Conservation (phyloP, 495 filamentous ascomycete species). For the Penicillium egyptiacum region DNA sequence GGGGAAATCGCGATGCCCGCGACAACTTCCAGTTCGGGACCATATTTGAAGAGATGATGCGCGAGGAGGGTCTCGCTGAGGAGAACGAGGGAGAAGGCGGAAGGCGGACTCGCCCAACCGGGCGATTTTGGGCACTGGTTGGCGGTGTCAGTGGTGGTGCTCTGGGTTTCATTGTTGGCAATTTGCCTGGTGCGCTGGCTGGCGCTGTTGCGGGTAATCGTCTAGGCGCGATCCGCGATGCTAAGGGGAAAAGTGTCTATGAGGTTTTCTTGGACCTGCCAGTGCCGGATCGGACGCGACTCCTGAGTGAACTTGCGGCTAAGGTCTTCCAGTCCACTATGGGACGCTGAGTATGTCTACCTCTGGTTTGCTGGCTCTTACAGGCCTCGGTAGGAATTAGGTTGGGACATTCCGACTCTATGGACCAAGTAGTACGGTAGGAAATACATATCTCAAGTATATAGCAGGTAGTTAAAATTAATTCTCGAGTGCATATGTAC, state of each 20-base stretch:
- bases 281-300: conserved; percentile 70
- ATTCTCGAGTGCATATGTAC: background rate
- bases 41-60: conserved; percentile 97
- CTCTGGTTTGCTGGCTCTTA: conserved; percentile 2
- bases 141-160: conserved; percentile 86
- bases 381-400: background rate
- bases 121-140: conserved; percentile 81
- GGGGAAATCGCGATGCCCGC: conserved; percentile 52
- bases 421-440: background rate
- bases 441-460: background rate
- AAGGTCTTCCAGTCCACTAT: conserved; percentile 61
- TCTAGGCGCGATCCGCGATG: conserved; percentile 82
- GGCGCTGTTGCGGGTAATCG: conserved; percentile 92
- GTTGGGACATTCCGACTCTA: background rate
- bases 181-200: conserved; percentile 83
- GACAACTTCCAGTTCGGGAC: conserved; percentile 77
- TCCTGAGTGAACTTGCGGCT: conserved; percentile 73
- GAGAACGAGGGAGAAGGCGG: conserved; percentile 37
- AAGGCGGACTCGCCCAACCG: conserved; percentile 50
- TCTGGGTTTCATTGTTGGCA: conserved; percentile 92
- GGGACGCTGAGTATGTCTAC: conserved; percentile 25
- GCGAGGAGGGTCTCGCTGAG: conserved; percentile 83
- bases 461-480: conserved; percentile 1
- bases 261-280: conserved; percentile 83
- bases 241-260: conserved; percentile 93